These are phyloP conservation scores for Aaosphaeria arxii DNA, from an alignment of 2,329 filamentous ascomycete genomes.

Conservation along the genomic window DNA sequence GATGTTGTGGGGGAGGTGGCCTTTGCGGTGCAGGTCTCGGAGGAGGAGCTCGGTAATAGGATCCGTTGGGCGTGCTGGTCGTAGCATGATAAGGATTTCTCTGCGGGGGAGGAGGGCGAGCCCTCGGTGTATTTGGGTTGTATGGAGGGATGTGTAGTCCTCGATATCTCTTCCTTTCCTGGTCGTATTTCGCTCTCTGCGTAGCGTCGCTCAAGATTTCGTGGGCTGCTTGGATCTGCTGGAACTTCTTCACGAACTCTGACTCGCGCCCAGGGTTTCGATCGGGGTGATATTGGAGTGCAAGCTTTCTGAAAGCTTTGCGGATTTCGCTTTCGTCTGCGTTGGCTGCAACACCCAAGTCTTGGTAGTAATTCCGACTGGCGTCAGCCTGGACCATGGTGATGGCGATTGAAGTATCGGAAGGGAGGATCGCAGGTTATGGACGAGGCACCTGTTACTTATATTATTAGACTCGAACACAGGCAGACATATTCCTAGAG, in stretches of 20 bases:
- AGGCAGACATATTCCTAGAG: constrained; percentile 2
- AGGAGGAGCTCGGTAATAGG: constrained; percentile 30
- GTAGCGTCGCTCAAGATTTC: constrained; percentile 66
- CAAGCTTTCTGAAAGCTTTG: constrained; percentile 82
- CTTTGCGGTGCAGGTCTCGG: constrained; percentile 16
- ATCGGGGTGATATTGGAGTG: constrained; percentile 83
- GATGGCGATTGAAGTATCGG: constrained; percentile 11
- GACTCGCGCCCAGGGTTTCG: constrained; percentile 80
- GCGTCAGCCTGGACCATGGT: constrained; percentile 68
- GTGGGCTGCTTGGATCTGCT: constrained; percentile 81
- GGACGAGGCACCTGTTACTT: not conserved
- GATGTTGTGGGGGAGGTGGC: constrained; percentile 19
- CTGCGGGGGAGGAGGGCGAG: constrained; percentile 43
- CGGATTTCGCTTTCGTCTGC: constrained; percentile 75
- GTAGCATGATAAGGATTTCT: constrained; percentile 38
- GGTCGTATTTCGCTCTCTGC: constrained; percentile 61
- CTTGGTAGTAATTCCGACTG: constrained; percentile 78
- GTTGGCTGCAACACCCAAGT: constrained; percentile 68
- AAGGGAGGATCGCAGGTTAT: no score
- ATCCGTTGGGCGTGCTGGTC: constrained; percentile 30
- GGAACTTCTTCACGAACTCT: constrained; percentile 78
- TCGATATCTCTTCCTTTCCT: constrained; percentile 51
- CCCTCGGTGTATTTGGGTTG: constrained; percentile 39
- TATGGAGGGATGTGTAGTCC: constrained; percentile 27
- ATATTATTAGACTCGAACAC: not conserved